Evolutionary conservation across 805 yeast species (phyloP), one percentile per base, ranked within the genome.

Genomic region (Kodamaea hsintzibuensis): DNA sequence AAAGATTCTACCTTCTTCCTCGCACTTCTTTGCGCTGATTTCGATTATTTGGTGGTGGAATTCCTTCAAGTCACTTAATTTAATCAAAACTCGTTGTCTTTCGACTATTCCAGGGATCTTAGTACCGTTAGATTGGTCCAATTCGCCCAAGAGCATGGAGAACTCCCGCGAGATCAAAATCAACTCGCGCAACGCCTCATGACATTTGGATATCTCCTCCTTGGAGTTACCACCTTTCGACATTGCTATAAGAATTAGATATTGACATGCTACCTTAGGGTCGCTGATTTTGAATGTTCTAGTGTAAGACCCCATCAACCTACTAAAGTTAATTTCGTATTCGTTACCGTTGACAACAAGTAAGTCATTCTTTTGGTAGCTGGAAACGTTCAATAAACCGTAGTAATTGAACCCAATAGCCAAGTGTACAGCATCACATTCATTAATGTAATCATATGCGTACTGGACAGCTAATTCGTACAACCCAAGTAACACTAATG

Each of bases 241-340:
- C 60, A 91, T 62, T 47, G 89, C 85, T 25, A 91, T 84, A 60
- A 89, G 74, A 22, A 88, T 78, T 50, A 93, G 71, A 65, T 95
- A 95, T 67, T 93, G 97, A n/a, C 89, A 88, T 0, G 98, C 98
- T 53, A 88, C 89, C 62, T 86, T 82, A 19, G 98, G 96, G 71
- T 91, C 96, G 40, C 93, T 82, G 55, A 83, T 82, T 62, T 91
- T 86, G 77, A 95, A 93, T 14, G 86, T 82, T 57, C 91, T 81
- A 9, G 95, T 88, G 70, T 90, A 93, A 17, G 85, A 82, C 0
- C 96, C 96, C 48, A 95, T 62, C 50, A 91, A 68, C 54, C 89
- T 78, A 16, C 88, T 84, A 67, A 85, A 82, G 56, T 78, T 78
- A 42, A 75, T 62, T 49, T 71, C 60, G 70, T 64, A 66, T 58